Base-by-base conservation (phyloP, 2,329 filamentous ascomycete genomes). In the Alternaria arborescens region DNA sequence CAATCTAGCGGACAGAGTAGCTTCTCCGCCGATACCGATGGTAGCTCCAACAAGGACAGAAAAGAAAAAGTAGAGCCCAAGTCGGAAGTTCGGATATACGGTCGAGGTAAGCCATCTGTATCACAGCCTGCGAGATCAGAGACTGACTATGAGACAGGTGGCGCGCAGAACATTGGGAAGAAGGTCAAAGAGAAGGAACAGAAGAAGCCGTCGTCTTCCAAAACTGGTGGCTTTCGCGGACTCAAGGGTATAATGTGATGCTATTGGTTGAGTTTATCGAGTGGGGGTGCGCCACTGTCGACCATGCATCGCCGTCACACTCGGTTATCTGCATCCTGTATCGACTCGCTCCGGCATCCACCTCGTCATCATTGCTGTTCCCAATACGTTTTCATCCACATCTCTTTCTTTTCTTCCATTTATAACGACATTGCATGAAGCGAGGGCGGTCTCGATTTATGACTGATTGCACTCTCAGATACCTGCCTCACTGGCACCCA, bases 101-200 rank as follows among this genome's bases (percentile, higher is more conserved):
- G 85, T 50, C 78, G 85, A 80, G 85, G 85, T 86, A 68, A 78
- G 83, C 79, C 36, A 22, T 32, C 26, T 42, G 24, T 47, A 20
- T 20, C 36, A 28, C 44, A 48, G 41, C 30, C 3, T 24, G 22
- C 42, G 43, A 66, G 12, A 57, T 67, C 79, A 7, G 78, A 83
- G 58, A 58, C 69, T 77, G 66, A 76, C 47, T 50, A 57, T 48
- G 66, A 58, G 46, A 64, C 65, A 83, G 81, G 81, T 65, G 83
- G 83, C 46, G 83, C 82, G 40, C 86, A 86, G 69, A 84, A 86
- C 67, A 81, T 83, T 61, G 82, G 81, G 30, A 86, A 85, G 72
- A 84, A 86, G 65, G 79, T 81, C 62, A 85, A 84, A 62, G 81
- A 82, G 55, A 82, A 83, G 65, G 75, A 81, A 36, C 60, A 67